A percentile compares a stretch with the other conserved stretches of the same genome.
phyloP scores from a whole-genome alignment of 257 asterid genomes.

The Mitragyna speciosa region DNA sequence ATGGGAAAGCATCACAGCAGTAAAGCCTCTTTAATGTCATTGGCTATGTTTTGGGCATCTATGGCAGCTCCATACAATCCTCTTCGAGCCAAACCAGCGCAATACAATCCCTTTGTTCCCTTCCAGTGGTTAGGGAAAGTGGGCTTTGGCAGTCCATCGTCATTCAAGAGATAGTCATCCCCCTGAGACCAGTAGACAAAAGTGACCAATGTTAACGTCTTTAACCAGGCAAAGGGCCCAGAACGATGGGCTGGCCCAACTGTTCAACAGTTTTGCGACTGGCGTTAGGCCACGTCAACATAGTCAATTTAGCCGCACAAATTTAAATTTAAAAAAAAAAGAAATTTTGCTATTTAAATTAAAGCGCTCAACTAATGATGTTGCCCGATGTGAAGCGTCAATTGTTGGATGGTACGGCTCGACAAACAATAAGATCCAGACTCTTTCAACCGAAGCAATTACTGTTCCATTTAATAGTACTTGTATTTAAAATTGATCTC shows the following conservation, averaged over 20 bases:
- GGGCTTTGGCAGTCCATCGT: slow-evolving; percentile 58
- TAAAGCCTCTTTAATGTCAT: slow-evolving; percentile 36
- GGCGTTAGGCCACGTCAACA: too few relatives aligned
- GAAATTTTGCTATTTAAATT: too few relatives aligned
- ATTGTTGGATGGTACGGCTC: too few relatives aligned
- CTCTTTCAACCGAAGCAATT: not conserved
- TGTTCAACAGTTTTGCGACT: too few relatives aligned
- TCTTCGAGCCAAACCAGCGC: slow-evolving; percentile 56
- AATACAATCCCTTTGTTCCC: slow-evolving; percentile 68
- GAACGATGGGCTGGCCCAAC: too few relatives aligned
- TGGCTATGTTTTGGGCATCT: slow-evolving; percentile 67
- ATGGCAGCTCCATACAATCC: slow-evolving; percentile 62
- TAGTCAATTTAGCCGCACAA: too few relatives aligned
- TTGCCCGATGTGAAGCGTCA: too few relatives aligned
- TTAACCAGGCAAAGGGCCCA: too few relatives aligned
- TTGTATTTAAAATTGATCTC: too few relatives aligned
- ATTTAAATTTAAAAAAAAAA: too few relatives aligned
- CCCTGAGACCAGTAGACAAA: slow-evolving; percentile 29
- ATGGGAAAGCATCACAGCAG: not conserved
- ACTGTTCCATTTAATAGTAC: not conserved
- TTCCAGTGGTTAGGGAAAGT: slow-evolving; percentile 63
- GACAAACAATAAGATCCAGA: too few relatives aligned
- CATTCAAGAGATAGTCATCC: slow-evolving; percentile 46
- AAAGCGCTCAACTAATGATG: too few relatives aligned
- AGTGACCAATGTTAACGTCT: not conserved